Conservation (phyloP, 169 alveolate species). For the Plasmodium falciparum region DNA sequence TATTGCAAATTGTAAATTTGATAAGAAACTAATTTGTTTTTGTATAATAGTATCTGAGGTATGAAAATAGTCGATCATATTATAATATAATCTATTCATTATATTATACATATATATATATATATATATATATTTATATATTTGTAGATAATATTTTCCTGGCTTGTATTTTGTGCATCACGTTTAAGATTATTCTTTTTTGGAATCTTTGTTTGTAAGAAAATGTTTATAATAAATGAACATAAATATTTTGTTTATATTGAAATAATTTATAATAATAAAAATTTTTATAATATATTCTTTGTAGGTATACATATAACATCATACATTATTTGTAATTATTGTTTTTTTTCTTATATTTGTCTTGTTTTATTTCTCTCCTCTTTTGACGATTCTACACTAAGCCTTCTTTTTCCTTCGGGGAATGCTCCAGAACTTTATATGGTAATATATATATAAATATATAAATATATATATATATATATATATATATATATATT, state of each 20-base stretch:
- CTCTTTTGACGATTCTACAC: slow-evolving; percentile 61
- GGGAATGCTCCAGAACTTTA: slow-evolving; percentile 28
- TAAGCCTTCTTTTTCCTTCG: slow-evolving; percentile 14
- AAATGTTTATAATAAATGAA: too few relatives aligned
- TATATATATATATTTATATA: neutral
- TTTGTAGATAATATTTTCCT: slow-evolving; percentile 51
- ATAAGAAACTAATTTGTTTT: slow-evolving; percentile 36
- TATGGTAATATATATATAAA: slow-evolving; percentile 37
- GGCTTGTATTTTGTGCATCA: slow-evolving; percentile 70
- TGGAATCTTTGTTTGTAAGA: slow-evolving; percentile 56
- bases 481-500: neutral
- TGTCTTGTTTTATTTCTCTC: slow-evolving; percentile 65
- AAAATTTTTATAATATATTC: neutral
- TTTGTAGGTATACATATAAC: slow-evolving; percentile 59
- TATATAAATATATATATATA: neutral
- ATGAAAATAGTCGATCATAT: neutral
- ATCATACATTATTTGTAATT: slow-evolving; percentile 61
- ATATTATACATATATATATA: neutral
- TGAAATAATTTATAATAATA: too few relatives aligned
- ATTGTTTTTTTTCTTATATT: slow-evolving; percentile 61
- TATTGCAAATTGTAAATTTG: slow-evolving; percentile 45
- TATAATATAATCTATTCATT: neutral
- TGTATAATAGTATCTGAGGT: slow-evolving; percentile 57
- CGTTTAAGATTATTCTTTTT: slow-evolving; percentile 52
- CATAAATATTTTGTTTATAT: too few relatives aligned